phyloP scores from a whole-genome alignment of 1,284 basidiomycete genomes.

The Ustilago xerochloae region DNA sequence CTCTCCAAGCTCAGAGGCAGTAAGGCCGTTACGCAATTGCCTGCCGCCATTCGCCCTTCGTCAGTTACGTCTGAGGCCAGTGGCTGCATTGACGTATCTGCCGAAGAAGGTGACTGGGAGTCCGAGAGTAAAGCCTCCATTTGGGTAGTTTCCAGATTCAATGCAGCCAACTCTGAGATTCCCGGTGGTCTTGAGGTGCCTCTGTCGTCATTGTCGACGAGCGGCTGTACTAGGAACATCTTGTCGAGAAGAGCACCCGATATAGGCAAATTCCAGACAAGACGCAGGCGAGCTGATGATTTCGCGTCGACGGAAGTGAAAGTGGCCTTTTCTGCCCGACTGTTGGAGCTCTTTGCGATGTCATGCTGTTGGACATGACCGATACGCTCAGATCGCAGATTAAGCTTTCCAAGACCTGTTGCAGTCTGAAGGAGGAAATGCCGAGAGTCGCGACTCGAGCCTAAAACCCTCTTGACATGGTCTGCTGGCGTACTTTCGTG shows the following conservation, averaged over 20 bases:
- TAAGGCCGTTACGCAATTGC: slow-evolving; percentile 17
- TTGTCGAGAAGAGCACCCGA: slow-evolving; percentile 29
- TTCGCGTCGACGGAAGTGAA: background rate
- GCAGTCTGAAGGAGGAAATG: slow-evolving; percentile 16
- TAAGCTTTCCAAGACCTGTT: slow-evolving; percentile 8
- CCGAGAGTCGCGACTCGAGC: slow-evolving; percentile 16
- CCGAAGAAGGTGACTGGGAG: background rate
- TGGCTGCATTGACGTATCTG: background rate
- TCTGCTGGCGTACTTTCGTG: slow-evolving; percentile 5
- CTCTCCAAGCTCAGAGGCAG: slow-evolving; percentile 46
- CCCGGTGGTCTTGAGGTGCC: background rate
- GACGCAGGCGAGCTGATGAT: slow-evolving; percentile 12
- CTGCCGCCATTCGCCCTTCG: background rate
- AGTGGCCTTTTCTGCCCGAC: background rate
- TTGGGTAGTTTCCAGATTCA: slow-evolving; percentile 14
- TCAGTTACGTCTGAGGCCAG: no score
- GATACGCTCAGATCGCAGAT: background rate
- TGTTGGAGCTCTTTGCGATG: background rate
- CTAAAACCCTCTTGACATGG: slow-evolving; percentile 9
- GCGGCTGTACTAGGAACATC: slow-evolving; percentile 15
- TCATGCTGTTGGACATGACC: slow-evolving; percentile 5
- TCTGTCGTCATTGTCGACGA: background rate
- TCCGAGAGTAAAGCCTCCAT: slow-evolving; percentile 13
- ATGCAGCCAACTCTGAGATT: slow-evolving; percentile 9
- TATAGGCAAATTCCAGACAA: slow-evolving; percentile 27